phyloP scores from a whole-genome alignment of 768 basidiomycete species.

The Leccinum disarticulatum region DNA sequence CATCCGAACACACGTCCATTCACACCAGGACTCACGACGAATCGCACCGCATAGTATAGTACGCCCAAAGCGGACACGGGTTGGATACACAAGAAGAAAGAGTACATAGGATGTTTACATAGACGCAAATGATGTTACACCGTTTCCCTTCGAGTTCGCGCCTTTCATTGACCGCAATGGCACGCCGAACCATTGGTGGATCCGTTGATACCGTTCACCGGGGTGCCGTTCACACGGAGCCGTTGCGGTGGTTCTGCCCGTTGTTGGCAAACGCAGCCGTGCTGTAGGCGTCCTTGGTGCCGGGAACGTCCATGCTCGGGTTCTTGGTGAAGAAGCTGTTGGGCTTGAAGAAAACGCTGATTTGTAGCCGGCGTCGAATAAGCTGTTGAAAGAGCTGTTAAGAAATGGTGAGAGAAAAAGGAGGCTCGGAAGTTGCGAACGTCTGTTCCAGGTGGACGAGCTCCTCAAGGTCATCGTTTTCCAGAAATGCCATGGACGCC shows the following conservation, averaged over 20 bases:
- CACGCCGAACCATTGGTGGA: conserved; percentile 12
- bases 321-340: conserved; percentile 82
- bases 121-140: not conserved
- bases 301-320: conserved; percentile 91
- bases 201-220: conserved; percentile 14
- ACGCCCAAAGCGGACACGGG: not conserved
- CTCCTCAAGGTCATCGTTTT: too few relatives aligned
- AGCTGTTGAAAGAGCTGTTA: too few relatives aligned
- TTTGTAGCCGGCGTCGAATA: too few relatives aligned
- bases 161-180: conserved; percentile 20
- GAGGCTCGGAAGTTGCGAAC: too few relatives aligned
- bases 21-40: too few relatives aligned
- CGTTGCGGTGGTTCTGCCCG: conserved; percentile 10
- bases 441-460: not conserved
- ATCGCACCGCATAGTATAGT: too few relatives aligned
- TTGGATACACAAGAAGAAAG: not conserved
- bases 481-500: too few relatives aligned
- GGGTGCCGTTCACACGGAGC: conserved; percentile 3
- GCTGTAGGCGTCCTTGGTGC: conserved; percentile 61
- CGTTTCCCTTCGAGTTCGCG: not conserved
- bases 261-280: conserved; percentile 53
- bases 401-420: too few relatives aligned
- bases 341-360: conserved; percentile 76
- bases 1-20: not conserved
- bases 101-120: not conserved